Percentiles rank a stretch among this genome's conserved stretches.
These are phyloP conservation scores for Apiospora pterosperma DNA, from an alignment of 2,329 filamentous ascomycete species.

Conservation along the genomic window DNA sequence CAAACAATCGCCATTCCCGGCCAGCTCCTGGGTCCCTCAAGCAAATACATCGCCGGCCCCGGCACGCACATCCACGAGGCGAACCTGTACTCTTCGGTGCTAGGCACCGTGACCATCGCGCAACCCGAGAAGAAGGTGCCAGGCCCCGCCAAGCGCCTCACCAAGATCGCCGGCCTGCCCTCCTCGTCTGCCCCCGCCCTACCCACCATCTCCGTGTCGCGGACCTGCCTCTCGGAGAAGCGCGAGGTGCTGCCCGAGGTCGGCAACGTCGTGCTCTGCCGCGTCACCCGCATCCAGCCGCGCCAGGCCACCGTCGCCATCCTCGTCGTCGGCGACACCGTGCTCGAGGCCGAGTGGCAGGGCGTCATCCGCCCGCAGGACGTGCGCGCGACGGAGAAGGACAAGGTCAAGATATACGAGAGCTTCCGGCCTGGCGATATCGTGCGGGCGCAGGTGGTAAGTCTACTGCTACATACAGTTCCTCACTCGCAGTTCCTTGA, in stretches of 20 bases:
- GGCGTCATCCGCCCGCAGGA: slow-evolving; percentile 86
- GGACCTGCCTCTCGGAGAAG: slow-evolving; percentile 40
- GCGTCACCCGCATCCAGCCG: slow-evolving; percentile 80
- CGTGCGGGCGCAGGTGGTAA: slow-evolving; percentile 77
- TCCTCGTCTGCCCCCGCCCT: slow-evolving; percentile 34
- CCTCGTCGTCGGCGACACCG: slow-evolving; percentile 71
- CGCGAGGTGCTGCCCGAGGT: slow-evolving; percentile 79
- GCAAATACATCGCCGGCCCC: slow-evolving; percentile 68
- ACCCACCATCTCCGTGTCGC: slow-evolving; percentile 54
- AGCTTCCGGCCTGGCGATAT: slow-evolving; percentile 92
- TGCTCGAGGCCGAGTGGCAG: slow-evolving; percentile 77
- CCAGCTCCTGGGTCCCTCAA: slow-evolving; percentile 67
- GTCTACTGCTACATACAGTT: slow-evolving; percentile 30
- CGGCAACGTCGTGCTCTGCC: slow-evolving; percentile 74
- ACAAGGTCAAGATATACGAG: slow-evolving; percentile 86
- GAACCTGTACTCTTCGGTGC: slow-evolving; percentile 76
- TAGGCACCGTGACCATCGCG: slow-evolving; percentile 64
- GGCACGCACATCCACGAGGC: slow-evolving; percentile 80
- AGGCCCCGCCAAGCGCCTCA: slow-evolving; percentile 55
- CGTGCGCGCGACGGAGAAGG: slow-evolving; percentile 92
- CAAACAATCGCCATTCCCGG: slow-evolving; percentile 70
- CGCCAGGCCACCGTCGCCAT: slow-evolving; percentile 85
- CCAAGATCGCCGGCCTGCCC: slow-evolving; percentile 49
- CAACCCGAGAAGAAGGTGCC: slow-evolving; percentile 36
- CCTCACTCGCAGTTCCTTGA: not conserved